A percentile compares a stretch with the other conserved stretches of the same genome.
Conservation (phyloP, 2,329 filamentous ascomycete genomes). For the Hypoxylon sp. region DNA sequence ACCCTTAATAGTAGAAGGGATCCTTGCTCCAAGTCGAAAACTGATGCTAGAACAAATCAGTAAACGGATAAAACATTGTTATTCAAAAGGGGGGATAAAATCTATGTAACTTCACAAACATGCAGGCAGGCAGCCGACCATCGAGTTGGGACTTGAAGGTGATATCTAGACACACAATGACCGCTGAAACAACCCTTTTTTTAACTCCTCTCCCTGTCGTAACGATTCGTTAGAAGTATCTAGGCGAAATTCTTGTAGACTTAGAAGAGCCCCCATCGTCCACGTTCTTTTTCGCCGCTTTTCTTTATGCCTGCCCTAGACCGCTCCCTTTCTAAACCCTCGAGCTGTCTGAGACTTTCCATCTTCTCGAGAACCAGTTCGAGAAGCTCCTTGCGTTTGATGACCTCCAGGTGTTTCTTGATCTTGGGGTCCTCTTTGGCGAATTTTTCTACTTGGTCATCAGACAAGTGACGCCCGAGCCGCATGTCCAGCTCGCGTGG, state of each 20-base stretch:
- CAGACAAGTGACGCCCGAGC: constrained; percentile 83
- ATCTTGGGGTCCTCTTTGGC: constrained; percentile 95
- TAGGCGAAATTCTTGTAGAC: constrained; percentile 9
- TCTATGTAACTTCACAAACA: constrained; percentile 37
- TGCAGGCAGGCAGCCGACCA: constrained; percentile 22
- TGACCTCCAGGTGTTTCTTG: constrained; percentile 89
- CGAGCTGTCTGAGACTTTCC: constrained; percentile 87
- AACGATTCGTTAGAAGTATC: constrained; percentile 40
- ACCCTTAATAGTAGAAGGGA: background rate
- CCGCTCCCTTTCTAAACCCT: constrained; percentile 77
- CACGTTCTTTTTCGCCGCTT: constrained; percentile 59
- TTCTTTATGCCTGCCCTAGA: constrained; percentile 50
- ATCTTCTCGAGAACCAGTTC: constrained; percentile 97
- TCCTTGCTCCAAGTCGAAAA: background rate
- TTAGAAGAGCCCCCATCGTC: constrained; percentile 67
- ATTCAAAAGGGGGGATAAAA: constrained; percentile 36
- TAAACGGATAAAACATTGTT: constrained; percentile 18
- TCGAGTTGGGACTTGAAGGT: constrained; percentile 37
- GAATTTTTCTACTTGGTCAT: constrained; percentile 88
- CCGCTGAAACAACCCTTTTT: constrained; percentile 37
- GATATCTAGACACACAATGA: constrained; percentile 39
- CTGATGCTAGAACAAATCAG: background rate
- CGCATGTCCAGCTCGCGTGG: constrained; percentile 90
- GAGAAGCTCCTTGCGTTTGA: constrained; percentile 90
- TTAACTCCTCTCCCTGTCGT: constrained; percentile 43